phyloP scores from a whole-genome alignment of 108 stramenopile genomes.

The Chaetoceros tenuissimus region DNA sequence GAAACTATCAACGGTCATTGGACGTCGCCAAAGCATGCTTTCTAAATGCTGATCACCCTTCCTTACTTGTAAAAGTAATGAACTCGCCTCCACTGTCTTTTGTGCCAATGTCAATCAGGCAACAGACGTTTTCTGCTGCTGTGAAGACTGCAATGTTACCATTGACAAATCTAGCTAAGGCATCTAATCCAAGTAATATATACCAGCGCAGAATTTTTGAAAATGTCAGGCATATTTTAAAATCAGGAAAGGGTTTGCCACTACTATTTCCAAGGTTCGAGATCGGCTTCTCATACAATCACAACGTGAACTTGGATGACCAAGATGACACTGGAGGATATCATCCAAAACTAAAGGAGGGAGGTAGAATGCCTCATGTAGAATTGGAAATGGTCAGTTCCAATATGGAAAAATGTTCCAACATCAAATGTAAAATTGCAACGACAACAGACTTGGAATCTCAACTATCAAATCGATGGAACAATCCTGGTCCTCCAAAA shows the following conservation, averaged over 20 bases:
- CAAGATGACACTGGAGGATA: conserved; percentile 31
- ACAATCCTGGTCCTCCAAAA: conserved; percentile 17
- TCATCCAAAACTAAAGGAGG: conserved; percentile 31
- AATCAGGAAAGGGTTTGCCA: conserved; percentile 62
- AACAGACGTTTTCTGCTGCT: conserved; percentile 43
- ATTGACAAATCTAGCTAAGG: conserved; percentile 28
- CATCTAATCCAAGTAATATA: conserved; percentile 22
- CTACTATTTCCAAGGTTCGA: conserved; percentile 79
- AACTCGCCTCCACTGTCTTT: conserved; percentile 28
- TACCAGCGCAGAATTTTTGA: conserved; percentile 32
- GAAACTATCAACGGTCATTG: conserved; percentile 80
- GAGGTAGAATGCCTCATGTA: conserved; percentile 54
- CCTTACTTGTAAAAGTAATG: conserved; percentile 34
- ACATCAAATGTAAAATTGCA: conserved; percentile 9
- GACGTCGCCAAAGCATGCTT: conserved; percentile 64
- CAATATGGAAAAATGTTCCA: neutral
- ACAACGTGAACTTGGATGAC: neutral
- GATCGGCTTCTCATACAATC: conserved; percentile 58
- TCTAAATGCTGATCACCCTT: conserved; percentile 64
- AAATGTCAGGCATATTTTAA: conserved; percentile 46
- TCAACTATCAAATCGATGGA: neutral
- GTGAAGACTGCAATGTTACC: conserved; percentile 54
- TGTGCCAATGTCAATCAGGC: conserved; percentile 34
- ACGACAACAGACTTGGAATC: conserved; percentile 1
- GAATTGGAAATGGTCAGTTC: conserved; percentile 14